A percentile compares a stretch with the other conserved stretches of the same genome.
These are phyloP conservation scores for Picea mariana DNA, from an alignment of 83 land plant genomes.

Conservation along the genomic window DNA sequence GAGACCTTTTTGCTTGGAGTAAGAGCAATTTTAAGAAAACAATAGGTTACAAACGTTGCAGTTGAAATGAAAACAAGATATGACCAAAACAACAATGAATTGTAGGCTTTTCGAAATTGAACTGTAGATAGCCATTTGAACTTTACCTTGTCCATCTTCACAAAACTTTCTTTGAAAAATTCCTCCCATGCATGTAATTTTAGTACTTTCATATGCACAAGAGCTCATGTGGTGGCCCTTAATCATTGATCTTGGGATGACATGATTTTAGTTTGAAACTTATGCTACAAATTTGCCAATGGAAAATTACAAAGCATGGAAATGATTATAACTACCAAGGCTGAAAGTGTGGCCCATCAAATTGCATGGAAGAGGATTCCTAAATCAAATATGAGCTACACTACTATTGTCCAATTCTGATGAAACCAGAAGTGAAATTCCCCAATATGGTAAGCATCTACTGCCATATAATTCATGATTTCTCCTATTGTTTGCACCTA, in stretches of 20 bases:
- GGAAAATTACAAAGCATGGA: constrained; percentile 64
- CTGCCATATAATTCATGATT: too few species aligned
- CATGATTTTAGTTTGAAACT: constrained; percentile 73
- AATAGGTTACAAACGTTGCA: constrained; percentile 64
- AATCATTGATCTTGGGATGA: constrained; percentile 72
- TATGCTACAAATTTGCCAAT: constrained; percentile 69
- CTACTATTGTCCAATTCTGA: constrained; percentile 68
- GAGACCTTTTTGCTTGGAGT: constrained; percentile 27
- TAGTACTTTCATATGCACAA: constrained; percentile 79
- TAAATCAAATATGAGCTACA: constrained; percentile 71
- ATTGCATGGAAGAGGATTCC: constrained; percentile 61
- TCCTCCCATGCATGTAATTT: constrained; percentile 90
- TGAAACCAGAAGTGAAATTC: constrained; percentile 91
- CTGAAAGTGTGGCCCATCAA: constrained; percentile 69
- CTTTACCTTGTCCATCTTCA: constrained; percentile 52
- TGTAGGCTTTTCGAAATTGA: constrained; percentile 57
- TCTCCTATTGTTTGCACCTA: constrained; percentile 19
- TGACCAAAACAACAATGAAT: constrained; percentile 68
- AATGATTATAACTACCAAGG: constrained; percentile 55
- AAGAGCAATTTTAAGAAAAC: constrained; percentile 24
- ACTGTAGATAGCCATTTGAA: constrained; percentile 64
- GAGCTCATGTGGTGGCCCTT: constrained; percentile 73
- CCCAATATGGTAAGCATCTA: constrained; percentile 65
- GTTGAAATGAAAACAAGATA: constrained; percentile 74
- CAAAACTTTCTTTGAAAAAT: constrained; percentile 61